Base-by-base conservation (phyloP, 2,329 filamentous ascomycete species). In the Talaromyces sp. region DNA sequence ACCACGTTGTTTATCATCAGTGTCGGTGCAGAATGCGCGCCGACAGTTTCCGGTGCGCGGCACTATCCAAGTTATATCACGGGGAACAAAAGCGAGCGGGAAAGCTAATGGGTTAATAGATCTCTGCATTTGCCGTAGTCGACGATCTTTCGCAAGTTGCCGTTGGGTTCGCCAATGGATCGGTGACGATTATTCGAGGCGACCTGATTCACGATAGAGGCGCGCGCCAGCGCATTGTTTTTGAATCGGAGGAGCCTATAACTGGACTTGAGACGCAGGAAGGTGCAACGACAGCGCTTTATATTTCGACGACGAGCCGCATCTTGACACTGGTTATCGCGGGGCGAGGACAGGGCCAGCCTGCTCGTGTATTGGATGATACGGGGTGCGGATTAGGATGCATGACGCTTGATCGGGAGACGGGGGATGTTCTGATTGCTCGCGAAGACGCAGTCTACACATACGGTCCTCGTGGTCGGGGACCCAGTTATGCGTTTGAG, bases 371-470 rank as follows among this genome's bases (percentile, higher is more conserved):
- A 0, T 80, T 97, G 16, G 94, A 97, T 69, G 92, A 97, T 67
- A 81, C 84, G 16, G 94, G 94, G 2, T 97, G 93, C 67, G 92
- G 85, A 10, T 85, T 96, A n/a, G 92, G 91, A 1, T 99, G 95
- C 72, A 96, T 99, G 90, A 89, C 91, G 0, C 81, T 93, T 11
- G 91, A 97, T 70, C 85, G 83, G 55, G 82, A 83, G 56, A 89
- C 86, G 0, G 90, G 89, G 4, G 90, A 97, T 60, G 86, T 99
- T 17, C 84, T 99, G 3, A 88, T 99, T n/a, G 94, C 88, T 1
- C 82, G 94, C 55, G 91, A 97, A 62, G 95, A 99, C 81, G 94
- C 93, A 7, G 88, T 99, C 49, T 97, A 97, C 74, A 92, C 90
- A 54, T 99, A 97, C 73, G 89, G 88, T 0, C 76, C 88, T 0